phyloP scores from a whole-genome alignment of 441 rosid genomes.

The Euphorbia celastroides region DNA sequence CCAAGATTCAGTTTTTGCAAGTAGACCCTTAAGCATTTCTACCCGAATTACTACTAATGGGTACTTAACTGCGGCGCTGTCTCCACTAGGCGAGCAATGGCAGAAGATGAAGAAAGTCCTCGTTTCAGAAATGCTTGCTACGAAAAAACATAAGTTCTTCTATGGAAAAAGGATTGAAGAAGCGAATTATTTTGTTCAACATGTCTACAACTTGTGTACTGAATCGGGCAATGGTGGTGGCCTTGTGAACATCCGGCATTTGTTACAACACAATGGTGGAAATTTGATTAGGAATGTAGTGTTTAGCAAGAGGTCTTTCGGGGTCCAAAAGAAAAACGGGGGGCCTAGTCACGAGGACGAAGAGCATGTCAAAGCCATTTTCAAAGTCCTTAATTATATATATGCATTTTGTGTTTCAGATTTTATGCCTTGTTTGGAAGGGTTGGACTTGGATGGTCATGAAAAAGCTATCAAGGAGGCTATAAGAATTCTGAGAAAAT shows the following conservation, averaged over 20 bases:
- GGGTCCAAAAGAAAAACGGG: neutral
- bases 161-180: slow-evolving; percentile 10
- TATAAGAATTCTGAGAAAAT: neutral
- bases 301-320: neutral
- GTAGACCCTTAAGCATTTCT: neutral
- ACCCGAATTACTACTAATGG: neutral
- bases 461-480: neutral
- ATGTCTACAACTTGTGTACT: slow-evolving; percentile 27
- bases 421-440: neutral
- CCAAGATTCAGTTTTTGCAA: neutral
- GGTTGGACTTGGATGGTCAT: neutral
- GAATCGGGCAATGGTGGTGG: neutral
- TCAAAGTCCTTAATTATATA: neutral
- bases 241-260: slow-evolving; percentile 30
- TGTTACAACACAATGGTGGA: neutral
- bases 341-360: neutral
- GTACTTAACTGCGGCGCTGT: slow-evolving; percentile 6
- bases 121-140: slow-evolving; percentile 27
- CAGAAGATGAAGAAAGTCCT: slow-evolving; percentile 51
- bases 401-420: neutral
- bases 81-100: slow-evolving; percentile 44
- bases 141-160: slow-evolving; percentile 24
- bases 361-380: neutral
- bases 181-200: neutral
- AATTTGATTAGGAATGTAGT: neutral